Evolutionary conservation across 768 basidiomycete genomes (phyloP).

Genomic region (Pleurotus pulmonarius): DNA sequence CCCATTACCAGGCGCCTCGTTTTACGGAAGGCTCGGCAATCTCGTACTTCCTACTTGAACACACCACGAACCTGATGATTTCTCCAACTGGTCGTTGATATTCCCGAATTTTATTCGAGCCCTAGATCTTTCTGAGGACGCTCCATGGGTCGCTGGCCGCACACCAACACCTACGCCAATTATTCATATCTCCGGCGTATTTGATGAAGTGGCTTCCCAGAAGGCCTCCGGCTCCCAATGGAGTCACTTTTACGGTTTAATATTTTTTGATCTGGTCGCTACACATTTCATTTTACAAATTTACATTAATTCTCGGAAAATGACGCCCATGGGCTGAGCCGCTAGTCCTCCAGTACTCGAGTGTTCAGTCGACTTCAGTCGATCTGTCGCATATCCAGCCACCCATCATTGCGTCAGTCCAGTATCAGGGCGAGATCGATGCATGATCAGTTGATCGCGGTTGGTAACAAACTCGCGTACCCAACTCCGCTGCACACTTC

Average conservation of each 20-base stretch:
- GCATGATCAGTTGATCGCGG: constrained; percentile 4
- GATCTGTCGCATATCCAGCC: no score
- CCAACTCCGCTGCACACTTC: constrained; percentile 6
- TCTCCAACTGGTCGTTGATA: constrained; percentile 5
- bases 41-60: constrained; percentile 3
- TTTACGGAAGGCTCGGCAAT: constrained; percentile 6
- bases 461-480: constrained; percentile 3
- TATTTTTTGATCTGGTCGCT: neutral
- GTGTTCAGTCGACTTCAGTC: no score
- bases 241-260: neutral
- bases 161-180: neutral
- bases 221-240: no score
- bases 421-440: neutral
- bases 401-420: neutral
- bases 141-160: neutral
- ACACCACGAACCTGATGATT: constrained; percentile 5
- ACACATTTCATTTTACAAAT: no score
- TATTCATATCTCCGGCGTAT: neutral
- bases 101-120: constrained; percentile 5
- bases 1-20: neutral
- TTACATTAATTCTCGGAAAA: no score
- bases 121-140: neutral
- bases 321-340: no score
- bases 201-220: neutral
- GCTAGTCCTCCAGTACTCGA: no score